A percentile compares a stretch with the other conserved stretches of the same genome.
Conservation (phyloP, 2,329 filamentous ascomycete species). For the Xylaria sp. region DNA sequence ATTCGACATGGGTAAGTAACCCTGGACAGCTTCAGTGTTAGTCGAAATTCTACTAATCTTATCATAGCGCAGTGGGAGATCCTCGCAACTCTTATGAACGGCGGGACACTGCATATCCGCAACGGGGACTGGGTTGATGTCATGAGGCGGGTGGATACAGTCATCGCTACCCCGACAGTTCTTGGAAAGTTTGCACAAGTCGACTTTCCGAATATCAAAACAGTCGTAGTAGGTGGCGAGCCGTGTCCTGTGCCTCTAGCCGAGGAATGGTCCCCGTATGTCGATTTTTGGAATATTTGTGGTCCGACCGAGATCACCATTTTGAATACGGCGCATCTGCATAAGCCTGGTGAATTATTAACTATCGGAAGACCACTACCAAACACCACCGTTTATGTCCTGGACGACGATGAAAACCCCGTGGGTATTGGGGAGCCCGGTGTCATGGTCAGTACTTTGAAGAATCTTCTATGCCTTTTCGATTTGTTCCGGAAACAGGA, state of each 20-base stretch:
- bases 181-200: slow-evolving; percentile 59
- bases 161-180: slow-evolving; percentile 67
- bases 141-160: slow-evolving; percentile 59
- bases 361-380: slow-evolving; percentile 66
- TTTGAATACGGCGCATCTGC: slow-evolving; percentile 66
- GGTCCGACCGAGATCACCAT: slow-evolving; percentile 70
- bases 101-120: slow-evolving; percentile 64
- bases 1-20: slow-evolving; percentile 68
- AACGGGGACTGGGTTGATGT: slow-evolving; percentile 60
- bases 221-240: slow-evolving; percentile 66
- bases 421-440: slow-evolving; percentile 60
- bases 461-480: background rate
- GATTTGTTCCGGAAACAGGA: background rate
- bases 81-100: slow-evolving; percentile 66
- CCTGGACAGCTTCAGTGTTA: slow-evolving; percentile 13
- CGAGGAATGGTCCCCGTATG: slow-evolving; percentile 63
- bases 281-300: slow-evolving; percentile 65
- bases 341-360: slow-evolving; percentile 57
- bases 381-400: slow-evolving; percentile 66
- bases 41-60: slow-evolving; percentile 22
- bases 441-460: slow-evolving; percentile 51
- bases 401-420: slow-evolving; percentile 58
- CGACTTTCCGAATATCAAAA: slow-evolving; percentile 62
- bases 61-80: slow-evolving; percentile 67
- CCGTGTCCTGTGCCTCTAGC: slow-evolving; percentile 57